These are phyloP conservation scores for Diophrys sp. DNA, from an alignment of 73 alveolate genomes.

Conservation along the genomic window DNA sequence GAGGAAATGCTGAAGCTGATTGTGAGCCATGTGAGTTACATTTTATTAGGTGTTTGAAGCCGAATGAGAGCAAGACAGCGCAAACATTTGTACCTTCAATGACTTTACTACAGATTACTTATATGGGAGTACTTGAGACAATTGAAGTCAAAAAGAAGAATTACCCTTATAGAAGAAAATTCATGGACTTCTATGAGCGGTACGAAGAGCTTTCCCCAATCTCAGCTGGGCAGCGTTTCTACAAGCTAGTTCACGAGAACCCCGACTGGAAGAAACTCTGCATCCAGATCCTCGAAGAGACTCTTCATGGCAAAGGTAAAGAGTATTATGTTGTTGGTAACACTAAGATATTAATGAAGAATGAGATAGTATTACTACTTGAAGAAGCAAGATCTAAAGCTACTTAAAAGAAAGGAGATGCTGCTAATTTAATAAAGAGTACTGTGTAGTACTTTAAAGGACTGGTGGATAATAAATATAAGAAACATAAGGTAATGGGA, in stretches of 20 bases:
- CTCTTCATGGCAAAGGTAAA: slow-evolving; percentile 27
- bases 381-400: slow-evolving; percentile 46
- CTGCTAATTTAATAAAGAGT: slow-evolving; percentile 30
- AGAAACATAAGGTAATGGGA: slow-evolving; percentile 13
- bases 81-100: slow-evolving; percentile 51
- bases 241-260: slow-evolving; percentile 27
- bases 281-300: slow-evolving; percentile 7
- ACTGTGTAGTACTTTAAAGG: slow-evolving; percentile 21
- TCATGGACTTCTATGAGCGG: slow-evolving; percentile 83
- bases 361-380: slow-evolving; percentile 37
- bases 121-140: slow-evolving; percentile 96
- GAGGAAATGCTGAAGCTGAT: slow-evolving; percentile 13
- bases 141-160: slow-evolving; percentile 90
- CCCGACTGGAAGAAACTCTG: slow-evolving; percentile 45
- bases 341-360: slow-evolving; percentile 44
- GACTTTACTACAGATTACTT: slow-evolving; percentile 87
- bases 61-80: slow-evolving; percentile 83
- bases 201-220: slow-evolving; percentile 69
- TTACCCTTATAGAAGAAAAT: slow-evolving; percentile 82
- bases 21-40: slow-evolving; percentile 88
- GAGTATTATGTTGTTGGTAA: slow-evolving; percentile 52
- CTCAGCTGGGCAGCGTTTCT: slow-evolving; percentile 38
- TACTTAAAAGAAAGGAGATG: slow-evolving; percentile 23
- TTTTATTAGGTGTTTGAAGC: slow-evolving; percentile 94
- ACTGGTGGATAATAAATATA: slow-evolving; percentile 5